phyloP scores from a whole-genome alignment of 176 grass and related monocot genomes.

The Aegilops bicornis region DNA sequence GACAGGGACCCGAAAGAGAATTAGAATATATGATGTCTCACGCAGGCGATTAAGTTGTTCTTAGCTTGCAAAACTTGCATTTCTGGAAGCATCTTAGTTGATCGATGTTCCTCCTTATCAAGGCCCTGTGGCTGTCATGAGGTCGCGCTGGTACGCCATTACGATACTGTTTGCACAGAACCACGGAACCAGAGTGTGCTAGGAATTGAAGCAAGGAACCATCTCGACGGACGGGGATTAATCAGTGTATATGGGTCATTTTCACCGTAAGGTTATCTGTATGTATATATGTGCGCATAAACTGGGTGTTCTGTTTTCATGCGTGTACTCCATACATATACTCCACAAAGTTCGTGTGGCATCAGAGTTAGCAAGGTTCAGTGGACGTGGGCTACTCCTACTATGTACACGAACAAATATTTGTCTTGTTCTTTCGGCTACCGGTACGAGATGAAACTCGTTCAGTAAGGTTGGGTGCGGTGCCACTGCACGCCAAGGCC shows the following conservation, averaged over 20 bases:
- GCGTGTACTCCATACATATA: neutral
- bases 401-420: neutral
- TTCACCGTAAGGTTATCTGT: neutral
- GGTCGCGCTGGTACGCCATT: neutral
- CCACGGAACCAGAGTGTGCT: neutral
- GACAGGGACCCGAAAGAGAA: conserved; percentile 4
- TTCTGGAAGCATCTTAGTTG: conserved; percentile 12
- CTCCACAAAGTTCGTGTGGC: neutral
- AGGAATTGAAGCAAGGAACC: neutral
- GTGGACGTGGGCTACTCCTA: neutral
- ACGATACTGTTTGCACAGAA: neutral
- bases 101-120: neutral
- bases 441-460: no score
- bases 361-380: neutral
- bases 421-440: neutral
- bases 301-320: no score
- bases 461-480: neutral
- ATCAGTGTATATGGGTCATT: neutral
- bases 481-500: neutral
- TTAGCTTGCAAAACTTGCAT: neutral
- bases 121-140: neutral
- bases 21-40: conserved; percentile 1
- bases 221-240: neutral
- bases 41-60: conserved; percentile 2
- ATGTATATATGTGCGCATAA: neutral